Evolutionary conservation across 345 rosid genomes (phyloP).

Genomic region (Hypericum perforatum): DNA sequence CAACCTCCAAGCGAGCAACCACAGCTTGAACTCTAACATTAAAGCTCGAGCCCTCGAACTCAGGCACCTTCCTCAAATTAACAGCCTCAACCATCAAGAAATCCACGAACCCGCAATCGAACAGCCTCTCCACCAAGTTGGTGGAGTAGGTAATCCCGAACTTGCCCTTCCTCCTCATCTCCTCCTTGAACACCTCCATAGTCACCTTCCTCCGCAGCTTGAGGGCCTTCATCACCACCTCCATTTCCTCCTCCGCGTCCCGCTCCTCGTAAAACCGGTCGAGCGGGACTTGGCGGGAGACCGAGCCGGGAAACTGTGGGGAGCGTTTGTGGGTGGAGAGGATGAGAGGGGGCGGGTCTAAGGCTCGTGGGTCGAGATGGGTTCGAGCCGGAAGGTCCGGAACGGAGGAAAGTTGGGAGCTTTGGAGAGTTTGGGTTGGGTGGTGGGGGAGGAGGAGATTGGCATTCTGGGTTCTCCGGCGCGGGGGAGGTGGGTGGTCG

Average conservation of each 20-base stretch:
- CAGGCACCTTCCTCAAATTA: slow-evolving; percentile 49
- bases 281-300: slow-evolving; percentile 28
- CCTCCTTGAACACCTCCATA: slow-evolving; percentile 53
- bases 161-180: slow-evolving; percentile 48
- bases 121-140: slow-evolving; percentile 47
- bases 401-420: too few species aligned
- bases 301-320: slow-evolving; percentile 64
- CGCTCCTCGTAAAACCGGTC: slow-evolving; percentile 21
- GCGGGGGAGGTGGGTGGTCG: not conserved
- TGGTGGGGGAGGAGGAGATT: slow-evolving; percentile 12
- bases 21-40: slow-evolving; percentile 49
- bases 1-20: slow-evolving; percentile 53
- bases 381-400: not conserved
- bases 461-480: slow-evolving; percentile 9
- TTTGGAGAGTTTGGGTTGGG: slow-evolving; percentile 4
- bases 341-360: slow-evolving; percentile 46
- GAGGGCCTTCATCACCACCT: slow-evolving; percentile 58
- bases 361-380: slow-evolving; percentile 34
- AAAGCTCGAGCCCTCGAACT: slow-evolving; percentile 39
- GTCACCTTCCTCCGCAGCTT: slow-evolving; percentile 70
- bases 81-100: slow-evolving; percentile 79
- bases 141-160: slow-evolving; percentile 75
- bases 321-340: slow-evolving; percentile 38
- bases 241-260: slow-evolving; percentile 36
- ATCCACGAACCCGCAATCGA: slow-evolving; percentile 42